Base-by-base conservation (phyloP, 352 stramenopile genomes). In the Aphanomyces astaci region DNA sequence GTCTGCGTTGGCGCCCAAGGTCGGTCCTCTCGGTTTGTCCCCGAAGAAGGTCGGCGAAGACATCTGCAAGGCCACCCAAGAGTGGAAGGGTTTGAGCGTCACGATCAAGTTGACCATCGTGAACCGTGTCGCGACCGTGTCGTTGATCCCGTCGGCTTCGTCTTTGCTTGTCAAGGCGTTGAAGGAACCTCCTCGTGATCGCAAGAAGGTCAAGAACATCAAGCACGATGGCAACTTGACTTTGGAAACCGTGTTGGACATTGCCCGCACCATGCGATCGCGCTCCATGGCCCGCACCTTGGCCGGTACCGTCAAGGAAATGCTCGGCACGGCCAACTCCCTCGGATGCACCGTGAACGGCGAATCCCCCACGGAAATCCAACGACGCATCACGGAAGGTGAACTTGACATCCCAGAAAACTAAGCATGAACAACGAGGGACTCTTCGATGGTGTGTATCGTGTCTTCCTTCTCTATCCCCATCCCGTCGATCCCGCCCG, bases 21-120 rank as follows among this genome's bases (percentile, higher is more conserved):
- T 99, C 75, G 97, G 97, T 92, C 97, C 97, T 70, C 95, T 99
- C 66, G 97, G 97, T 96, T 87, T 99, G n/a, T 99, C 96, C 64
- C 97, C 97, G 71, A 99, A 99, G 92, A 99, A 99, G 84, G 96
- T 99, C 71, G 97, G 97, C 75, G 97, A 99, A 80, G 97, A 99
- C 87, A 99, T 99, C 78, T 97, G 98, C 88, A 99, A 99, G 88
- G 97, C 96, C 72, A 99, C 97, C 67, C 73, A 89, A 77, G 97
- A 99, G 86, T 99, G 97, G 97, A 99, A 99, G 84, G 97, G 97
- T 75, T 85, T 99, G 54, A 98, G 97, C 75, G 97, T 99, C 66
- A 99, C 96, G 64, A 92, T 99, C 70, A 99, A 99, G 94, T 91
- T 99, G 63, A 99, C 96, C 56, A 98, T 99, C 76, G 84, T 99